Evolutionary conservation across 1,284 basidiomycete genomes (phyloP), one percentile per base, ranked within the genome.

Genomic region (Schizophyllum amplum): DNA sequence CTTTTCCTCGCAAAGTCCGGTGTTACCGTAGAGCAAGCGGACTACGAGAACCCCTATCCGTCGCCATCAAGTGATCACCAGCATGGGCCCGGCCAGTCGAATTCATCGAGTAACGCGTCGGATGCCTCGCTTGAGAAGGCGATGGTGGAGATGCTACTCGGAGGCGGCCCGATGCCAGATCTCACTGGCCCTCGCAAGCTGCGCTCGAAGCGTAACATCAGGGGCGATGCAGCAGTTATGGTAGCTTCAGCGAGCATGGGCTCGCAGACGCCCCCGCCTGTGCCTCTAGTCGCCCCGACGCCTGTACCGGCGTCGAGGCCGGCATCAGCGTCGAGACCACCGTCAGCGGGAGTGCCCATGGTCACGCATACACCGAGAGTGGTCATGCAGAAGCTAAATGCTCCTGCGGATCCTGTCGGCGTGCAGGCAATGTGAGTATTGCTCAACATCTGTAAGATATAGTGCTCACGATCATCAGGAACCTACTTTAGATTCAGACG

Each of bases 1-100:
- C 87, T 92, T 74, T 87, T 90, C 69, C 75, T 94, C 55, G 77
- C 82, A 22, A 82, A 83, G 64, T 80, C 80, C 58, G 84, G 86
- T 23, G 71, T 79, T 51, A 63, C 72, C 13, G 42, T 65, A 25
- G 68, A 73, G 54, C 55, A 64, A 23, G 63, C 66, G 26, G 60
- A 68, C 17, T 64, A 63, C 42, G 66, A 67, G 26, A 67, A 63
- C 13, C 68, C 72, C 1, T 71, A 72, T 55, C 69, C 72, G 11
- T 72, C 71, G 4, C 71, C 72, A 6, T 67, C 71, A 5, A 24
- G 20, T 21, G 21, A 50, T 11, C 20, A 50, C 5, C 48, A 50
- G 48, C 11, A 50, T 11, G 24, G 24, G 9, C 21, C 2, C 22
- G 24, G 21, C 48, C 48, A 22, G 20, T 9, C 48, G 21, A 9